phyloP scores from a whole-genome alignment of 495 filamentous ascomycete genomes.

The Penicillium turbatum region DNA sequence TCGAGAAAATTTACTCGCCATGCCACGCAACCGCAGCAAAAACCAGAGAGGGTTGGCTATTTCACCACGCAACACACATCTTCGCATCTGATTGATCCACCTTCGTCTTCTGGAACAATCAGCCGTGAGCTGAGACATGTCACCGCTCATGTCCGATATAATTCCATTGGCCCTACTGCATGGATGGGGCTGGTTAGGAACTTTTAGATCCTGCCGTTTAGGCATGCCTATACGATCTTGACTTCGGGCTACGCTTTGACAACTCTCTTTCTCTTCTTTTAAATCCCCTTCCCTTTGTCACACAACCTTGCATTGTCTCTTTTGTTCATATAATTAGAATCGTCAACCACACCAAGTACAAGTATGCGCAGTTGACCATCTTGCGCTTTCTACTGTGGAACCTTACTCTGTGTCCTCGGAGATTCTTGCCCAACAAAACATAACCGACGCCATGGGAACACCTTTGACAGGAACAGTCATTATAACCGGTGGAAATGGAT shows the following conservation, averaged over 20 bases:
- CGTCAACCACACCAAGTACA: neutral
- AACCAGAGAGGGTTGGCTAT: slow-evolving; percentile 6
- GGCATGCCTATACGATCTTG: slow-evolving; percentile 1
- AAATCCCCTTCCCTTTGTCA: neutral
- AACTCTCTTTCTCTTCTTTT: neutral
- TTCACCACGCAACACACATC: slow-evolving; percentile 13
- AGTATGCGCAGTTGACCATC: neutral
- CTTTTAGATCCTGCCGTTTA: slow-evolving; percentile 8
- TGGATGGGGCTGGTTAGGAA: slow-evolving; percentile 1
- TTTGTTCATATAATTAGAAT: slow-evolving; percentile 1
- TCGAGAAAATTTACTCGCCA: neutral
- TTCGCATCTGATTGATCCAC: slow-evolving; percentile 28
- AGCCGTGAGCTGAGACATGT: slow-evolving; percentile 25
- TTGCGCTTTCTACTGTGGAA: neutral
- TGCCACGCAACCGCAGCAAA: slow-evolving; percentile 9
- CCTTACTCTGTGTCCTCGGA: neutral
- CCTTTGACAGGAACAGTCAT: slow-evolving; percentile 40
- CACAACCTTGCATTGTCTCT: slow-evolving; percentile 2
- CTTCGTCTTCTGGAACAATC: slow-evolving; percentile 14
- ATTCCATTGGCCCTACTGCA: slow-evolving; percentile 12
- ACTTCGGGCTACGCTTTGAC: slow-evolving; percentile 1
- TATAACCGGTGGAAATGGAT: slow-evolving; percentile 41
- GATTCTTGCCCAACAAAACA: neutral
- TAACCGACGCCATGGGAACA: slow-evolving; percentile 30
- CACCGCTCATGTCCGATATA: slow-evolving; percentile 14